Evolutionary conservation across 805 yeast species (phyloP), one percentile per base, ranked within the genome.

Genomic region (Tetrapisispora arboricola): DNA sequence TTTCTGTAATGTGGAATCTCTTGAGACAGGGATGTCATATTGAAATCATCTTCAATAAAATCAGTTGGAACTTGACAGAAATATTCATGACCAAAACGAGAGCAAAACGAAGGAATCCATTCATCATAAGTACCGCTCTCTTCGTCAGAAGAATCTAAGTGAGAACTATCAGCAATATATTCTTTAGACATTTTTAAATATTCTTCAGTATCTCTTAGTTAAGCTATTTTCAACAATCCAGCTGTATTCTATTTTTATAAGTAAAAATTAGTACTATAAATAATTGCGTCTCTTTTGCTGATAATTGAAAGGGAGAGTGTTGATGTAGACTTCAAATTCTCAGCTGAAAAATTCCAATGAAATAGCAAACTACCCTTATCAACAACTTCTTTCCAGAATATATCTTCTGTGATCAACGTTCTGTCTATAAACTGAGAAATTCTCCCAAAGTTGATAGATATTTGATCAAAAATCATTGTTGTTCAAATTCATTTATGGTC

Each of bases 41-140:
- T 92, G 71, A 92, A 92, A 50, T 92, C 97, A 62, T 92, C 98
- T 53, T 88, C 96, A 45, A 92, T 85, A 61, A 87, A 92, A 38
- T 86, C 96, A 36, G 84, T 86, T 1, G 87, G 73, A 6, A 92
- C 95, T 51, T 88, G 94, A 33, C 88, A 94, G 61, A 87, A 87
- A 60, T 80, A 90, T 57, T 92, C 94, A 58, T 84, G 90, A 19
- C 90, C 90, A 54, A 80, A 81, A 51, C 76, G 67, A 36, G 81
- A 73, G 57, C 94, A 83, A 61, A 80, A 85, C 49, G 79, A 79
- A 45, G 81, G 75, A 50, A 86, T 80, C 95, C 95, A 87, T 34
- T 86, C 78, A 44, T 78, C 82, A 42, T 50, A 58, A 12, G 56
- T 49, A 7, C 55, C 62, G 40, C 64, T 60, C 29, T 54, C 60